Base-by-base conservation (phyloP, 2,329 filamentous ascomycete species). In the Aspergillus hiratsukae region DNA sequence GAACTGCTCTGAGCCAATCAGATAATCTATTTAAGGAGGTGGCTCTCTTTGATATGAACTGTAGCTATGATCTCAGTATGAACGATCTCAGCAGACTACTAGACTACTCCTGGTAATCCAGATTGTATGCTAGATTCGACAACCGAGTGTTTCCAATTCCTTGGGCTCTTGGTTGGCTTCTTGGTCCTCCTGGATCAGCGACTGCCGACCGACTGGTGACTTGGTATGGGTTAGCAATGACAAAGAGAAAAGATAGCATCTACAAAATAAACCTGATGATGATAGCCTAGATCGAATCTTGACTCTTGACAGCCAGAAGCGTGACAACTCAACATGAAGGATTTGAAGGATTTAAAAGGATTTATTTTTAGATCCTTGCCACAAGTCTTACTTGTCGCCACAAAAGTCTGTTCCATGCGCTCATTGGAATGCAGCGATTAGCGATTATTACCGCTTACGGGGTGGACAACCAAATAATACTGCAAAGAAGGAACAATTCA, bases 1-100 rank as follows among this genome's bases (percentile, higher is more conserved):
- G 53, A 55, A 50, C 53, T 29, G 19, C 40, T 53, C 45, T 45
- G 37, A 23, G 28, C 56, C 56, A 58, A 58, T 58, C 41, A 45
- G 41, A 45, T 23, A 21, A 45, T 23, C 19, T 21, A 4, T 11
- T 4, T 3, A 21, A 3, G n/a, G 14, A 27, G 25, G 25, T 27
- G 25, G 3, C 25, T 23, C n/a, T 23, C 6, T 23, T n/a, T 6
- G 41, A 45, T 23, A 21, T 23, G 41, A 45, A 45, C n/a, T 43
- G 17, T 21, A 10, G 19, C 40, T 43, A 43, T 4, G 5, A 35
- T 35, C 11, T 8, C 6, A 41, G 19, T 9, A 41, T 41, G 37
- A n/a, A n/a, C 5, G 5, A 7, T 19, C 37, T 41, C 11, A 17
- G 17, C n/a, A n/a, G 37, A 19, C n/a, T 41, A 19, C 41, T 45